Conservation (phyloP, 2,329 filamentous ascomycete genomes). For the Periconia sp. region DNA sequence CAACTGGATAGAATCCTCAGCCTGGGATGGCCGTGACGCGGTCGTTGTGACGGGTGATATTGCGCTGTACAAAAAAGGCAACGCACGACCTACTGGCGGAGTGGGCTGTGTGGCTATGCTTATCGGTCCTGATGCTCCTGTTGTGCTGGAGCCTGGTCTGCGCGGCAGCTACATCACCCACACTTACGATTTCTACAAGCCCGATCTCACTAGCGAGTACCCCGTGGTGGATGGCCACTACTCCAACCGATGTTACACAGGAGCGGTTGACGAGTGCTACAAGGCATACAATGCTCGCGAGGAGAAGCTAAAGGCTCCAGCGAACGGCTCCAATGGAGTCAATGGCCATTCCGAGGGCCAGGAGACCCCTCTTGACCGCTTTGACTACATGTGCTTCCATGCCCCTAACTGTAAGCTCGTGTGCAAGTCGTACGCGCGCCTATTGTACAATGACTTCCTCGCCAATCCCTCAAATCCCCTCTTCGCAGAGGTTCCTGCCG, state of each 20-base stretch:
- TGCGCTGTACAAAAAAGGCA: slow-evolving; percentile 61
- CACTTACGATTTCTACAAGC: slow-evolving; percentile 63
- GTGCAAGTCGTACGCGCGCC: slow-evolving; percentile 59
- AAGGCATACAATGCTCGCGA: slow-evolving; percentile 60
- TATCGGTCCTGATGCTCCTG: slow-evolving; percentile 57
- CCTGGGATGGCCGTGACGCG: slow-evolving; percentile 60
- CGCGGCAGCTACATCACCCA: slow-evolving; percentile 59
- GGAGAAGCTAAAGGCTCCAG: slow-evolving; percentile 52
- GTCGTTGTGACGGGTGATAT: slow-evolving; percentile 61
- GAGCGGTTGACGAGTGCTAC: slow-evolving; percentile 60
- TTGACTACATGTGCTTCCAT: slow-evolving; percentile 63
- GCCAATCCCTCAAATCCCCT: slow-evolving; percentile 53
- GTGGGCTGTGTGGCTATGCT: slow-evolving; percentile 62
- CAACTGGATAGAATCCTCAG: slow-evolving; percentile 61
- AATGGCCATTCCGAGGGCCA: slow-evolving; percentile 43
- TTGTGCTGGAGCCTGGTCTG: slow-evolving; percentile 57
- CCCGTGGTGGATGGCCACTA: slow-evolving; percentile 60
- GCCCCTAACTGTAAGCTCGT: slow-evolving; percentile 62
- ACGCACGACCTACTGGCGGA: slow-evolving; percentile 59
- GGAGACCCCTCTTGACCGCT: slow-evolving; percentile 58
- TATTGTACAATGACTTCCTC: slow-evolving; percentile 61
- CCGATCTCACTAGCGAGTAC: slow-evolving; percentile 60
- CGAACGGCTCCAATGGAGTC: slow-evolving; percentile 42
- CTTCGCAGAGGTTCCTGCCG: slow-evolving; percentile 57
- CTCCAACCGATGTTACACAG: slow-evolving; percentile 60